Evolutionary conservation across 805 yeast species (phyloP), one percentile per base, ranked within the genome.

Genomic region (Cyberlindnera veronae): DNA sequence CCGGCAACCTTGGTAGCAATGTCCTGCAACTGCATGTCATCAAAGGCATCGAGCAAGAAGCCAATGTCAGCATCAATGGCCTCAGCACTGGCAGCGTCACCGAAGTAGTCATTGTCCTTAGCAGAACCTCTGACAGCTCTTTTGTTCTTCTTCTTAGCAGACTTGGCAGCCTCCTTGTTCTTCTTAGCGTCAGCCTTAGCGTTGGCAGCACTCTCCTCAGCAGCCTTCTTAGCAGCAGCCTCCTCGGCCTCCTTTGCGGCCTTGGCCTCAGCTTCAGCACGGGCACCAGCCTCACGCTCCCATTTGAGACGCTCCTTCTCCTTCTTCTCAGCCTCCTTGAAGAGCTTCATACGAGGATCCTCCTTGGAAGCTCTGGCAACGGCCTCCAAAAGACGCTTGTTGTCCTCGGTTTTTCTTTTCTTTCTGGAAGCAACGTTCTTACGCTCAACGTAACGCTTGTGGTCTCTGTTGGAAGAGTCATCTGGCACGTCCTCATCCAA

Each of bases 401-500:
- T 91, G 69, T 93, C 99, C 62, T 93, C 97, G 61, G 91, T 89
- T 84, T 93, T 93, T 76, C 79, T 85, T 85, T 91, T 93, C 76
- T 87, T 85, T 75, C 99, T 86, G 44, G 95, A 87, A 53, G 95
- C 89, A 68, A 86, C 79, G 76, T 93, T 93, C 77, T 93, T 93
- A 76, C 91, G 88, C 73, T 93, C 99, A 55, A 90, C 83, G 75
- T 88, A 86, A 72, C 99, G 95, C 76, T 93, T 93, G 79, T 93
- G 95, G 67, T 93, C 99, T 77, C 99, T 89, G 81, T 93, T 93
- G 46, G 96, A 85, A 42, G 97, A 86, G 69, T 93, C 99, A 72
- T 93, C 99, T 55, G 99, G 99, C 60, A 90, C 96, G 63, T 93
- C 99, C 74, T 93, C 99, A 63, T 93, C 99, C 66, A 89, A 78